Percentiles rank a stretch among this genome's conserved stretches.
Conservation (phyloP, 305 asterid genomes). For the Lippia alba region DNA sequence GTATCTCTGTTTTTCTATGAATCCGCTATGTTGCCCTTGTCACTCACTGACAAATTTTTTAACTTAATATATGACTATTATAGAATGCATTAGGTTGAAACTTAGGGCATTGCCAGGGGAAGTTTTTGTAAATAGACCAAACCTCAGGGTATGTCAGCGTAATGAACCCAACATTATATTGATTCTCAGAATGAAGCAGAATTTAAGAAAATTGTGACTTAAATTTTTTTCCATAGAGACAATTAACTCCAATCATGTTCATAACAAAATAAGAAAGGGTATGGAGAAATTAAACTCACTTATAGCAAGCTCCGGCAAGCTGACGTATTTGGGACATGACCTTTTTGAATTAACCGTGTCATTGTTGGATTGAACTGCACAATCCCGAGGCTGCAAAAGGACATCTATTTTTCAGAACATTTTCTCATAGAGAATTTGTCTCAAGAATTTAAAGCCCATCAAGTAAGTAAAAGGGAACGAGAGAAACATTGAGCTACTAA, state of each 20-base stretch:
- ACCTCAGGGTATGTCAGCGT: too few relatives aligned
- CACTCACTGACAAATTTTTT: too few relatives aligned
- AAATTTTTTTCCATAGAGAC: neutral
- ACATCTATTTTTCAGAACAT: constrained; percentile 28
- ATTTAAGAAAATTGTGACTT: neutral
- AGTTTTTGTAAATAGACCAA: too few relatives aligned
- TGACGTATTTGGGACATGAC: constrained; percentile 73
- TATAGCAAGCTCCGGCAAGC: constrained; percentile 61
- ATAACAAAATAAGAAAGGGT: neutral
- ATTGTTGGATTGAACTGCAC: constrained; percentile 47
- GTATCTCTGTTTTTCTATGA: too few relatives aligned
- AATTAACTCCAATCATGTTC: constrained; percentile 3
- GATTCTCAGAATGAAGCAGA: neutral
- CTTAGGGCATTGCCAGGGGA: too few relatives aligned
- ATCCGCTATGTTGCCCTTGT: too few relatives aligned
- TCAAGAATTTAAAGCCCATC: neutral
- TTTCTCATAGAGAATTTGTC: too few relatives aligned
- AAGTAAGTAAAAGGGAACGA: neutral
- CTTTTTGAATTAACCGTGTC: constrained; percentile 42
- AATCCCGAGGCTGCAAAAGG: constrained; percentile 84
- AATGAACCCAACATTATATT: neutral
- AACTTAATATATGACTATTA: too few relatives aligned
- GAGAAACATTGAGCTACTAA: constrained; percentile 12
- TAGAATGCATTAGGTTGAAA: too few relatives aligned
- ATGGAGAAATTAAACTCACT: constrained; percentile 31